phyloP scores from a whole-genome alignment of 192 early-diverging fungal species.

The Backusella tarrabulga region DNA sequence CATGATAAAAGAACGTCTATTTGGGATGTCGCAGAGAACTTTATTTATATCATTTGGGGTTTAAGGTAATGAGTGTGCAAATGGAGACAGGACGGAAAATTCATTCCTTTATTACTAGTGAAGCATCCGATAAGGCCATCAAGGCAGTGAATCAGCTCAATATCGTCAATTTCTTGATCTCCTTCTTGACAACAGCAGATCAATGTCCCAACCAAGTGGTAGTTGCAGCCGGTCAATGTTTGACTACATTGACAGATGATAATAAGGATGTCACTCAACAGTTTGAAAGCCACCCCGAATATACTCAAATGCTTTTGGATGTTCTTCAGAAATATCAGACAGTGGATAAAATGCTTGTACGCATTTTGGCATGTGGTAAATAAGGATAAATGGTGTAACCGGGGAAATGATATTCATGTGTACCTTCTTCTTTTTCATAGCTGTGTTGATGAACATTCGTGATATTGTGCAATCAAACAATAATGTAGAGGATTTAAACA shows the following conservation, averaged over 20 bases:
- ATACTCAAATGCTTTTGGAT: conserved; percentile 48
- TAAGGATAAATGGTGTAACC: conserved; percentile 22
- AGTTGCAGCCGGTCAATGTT: conserved; percentile 65
- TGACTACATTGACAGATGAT: conserved; percentile 83
- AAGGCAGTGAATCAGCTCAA: conserved; percentile 62
- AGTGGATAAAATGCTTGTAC: conserved; percentile 64
- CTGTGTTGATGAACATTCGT: conserved; percentile 52
- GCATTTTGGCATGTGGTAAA: conserved; percentile 64
- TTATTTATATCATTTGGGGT: conserved; percentile 55
- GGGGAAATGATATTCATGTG: background rate
- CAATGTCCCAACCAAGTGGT: conserved; percentile 49
- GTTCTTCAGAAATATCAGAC: conserved; percentile 41
- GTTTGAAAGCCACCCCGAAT: conserved; percentile 56
- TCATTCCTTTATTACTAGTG: conserved; percentile 37
- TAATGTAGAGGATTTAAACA: conserved; percentile 42
- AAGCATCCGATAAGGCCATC: conserved; percentile 67
- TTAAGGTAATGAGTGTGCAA: conserved; percentile 31
- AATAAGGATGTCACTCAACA: conserved; percentile 58
- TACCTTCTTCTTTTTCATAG: conserved; percentile 18
- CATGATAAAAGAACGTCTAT: conserved; percentile 42
- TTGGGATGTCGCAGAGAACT: conserved; percentile 60
- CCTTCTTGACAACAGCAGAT: conserved; percentile 58
- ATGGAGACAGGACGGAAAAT: too few relatives aligned
- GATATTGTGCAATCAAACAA: conserved; percentile 36
- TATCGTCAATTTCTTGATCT: conserved; percentile 63